Evolutionary conservation across 164 flowering plant genomes (phyloP).

Genomic region (Annona squamosa): DNA sequence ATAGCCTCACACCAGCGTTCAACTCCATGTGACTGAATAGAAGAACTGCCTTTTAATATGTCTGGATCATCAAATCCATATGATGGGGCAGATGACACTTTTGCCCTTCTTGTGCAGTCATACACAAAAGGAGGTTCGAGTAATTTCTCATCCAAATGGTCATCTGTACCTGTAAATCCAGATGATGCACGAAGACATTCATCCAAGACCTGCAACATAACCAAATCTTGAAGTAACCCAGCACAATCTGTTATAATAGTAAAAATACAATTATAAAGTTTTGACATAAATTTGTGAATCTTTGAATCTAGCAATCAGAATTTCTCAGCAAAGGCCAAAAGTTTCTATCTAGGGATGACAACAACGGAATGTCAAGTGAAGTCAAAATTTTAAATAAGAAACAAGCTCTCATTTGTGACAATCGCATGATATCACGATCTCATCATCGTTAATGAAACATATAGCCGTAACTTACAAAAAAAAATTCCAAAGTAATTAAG

Average conservation of each 20-base stretch:
- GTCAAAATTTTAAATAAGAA: not conserved
- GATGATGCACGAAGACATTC: slow-evolving; percentile 82
- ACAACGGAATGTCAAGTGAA: not conserved
- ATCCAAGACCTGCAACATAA: slow-evolving; percentile 64
- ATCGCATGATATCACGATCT: too few relatives aligned
- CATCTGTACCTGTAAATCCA: slow-evolving; percentile 93
- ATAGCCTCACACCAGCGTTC: slow-evolving; percentile 70
- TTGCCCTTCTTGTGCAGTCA: slow-evolving; percentile 55
- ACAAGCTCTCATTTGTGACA: too few relatives aligned
- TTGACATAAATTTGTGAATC: too few relatives aligned
- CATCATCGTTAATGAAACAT: too few relatives aligned
- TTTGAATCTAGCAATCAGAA: not conserved
- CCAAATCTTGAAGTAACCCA: not conserved
- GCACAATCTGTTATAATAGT: too few relatives aligned
- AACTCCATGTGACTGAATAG: slow-evolving; percentile 31
- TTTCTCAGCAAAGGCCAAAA: not conserved
- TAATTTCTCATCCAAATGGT: slow-evolving; percentile 55
- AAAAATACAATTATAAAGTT: too few relatives aligned
- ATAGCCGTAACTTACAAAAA: too few relatives aligned
- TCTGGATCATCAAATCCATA: slow-evolving; percentile 32
- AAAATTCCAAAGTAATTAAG: too few relatives aligned
- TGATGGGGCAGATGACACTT: slow-evolving; percentile 84
- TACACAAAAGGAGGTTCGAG: slow-evolving; percentile 61
- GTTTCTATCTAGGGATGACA: not conserved
- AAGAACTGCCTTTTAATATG: slow-evolving; percentile 17